Evolutionary conservation across 2,329 filamentous ascomycete genomes (phyloP).

Genomic region (Phoma sp.): DNA sequence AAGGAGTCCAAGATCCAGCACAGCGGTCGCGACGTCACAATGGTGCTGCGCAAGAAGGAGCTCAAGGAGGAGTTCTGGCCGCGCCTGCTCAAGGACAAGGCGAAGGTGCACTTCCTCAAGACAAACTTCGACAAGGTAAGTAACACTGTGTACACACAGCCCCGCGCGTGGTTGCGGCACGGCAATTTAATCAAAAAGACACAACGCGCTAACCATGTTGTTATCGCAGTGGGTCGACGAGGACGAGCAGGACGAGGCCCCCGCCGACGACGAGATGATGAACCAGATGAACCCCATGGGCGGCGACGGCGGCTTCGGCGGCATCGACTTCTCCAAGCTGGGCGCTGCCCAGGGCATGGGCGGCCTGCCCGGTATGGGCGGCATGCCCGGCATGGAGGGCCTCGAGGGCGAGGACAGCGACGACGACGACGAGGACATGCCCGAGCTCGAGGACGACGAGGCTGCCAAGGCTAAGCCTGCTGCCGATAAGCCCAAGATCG

Average conservation of each 20-base stretch:
- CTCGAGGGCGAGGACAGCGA: constrained; percentile 52
- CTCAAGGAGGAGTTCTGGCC: constrained; percentile 95
- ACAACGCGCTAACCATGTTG: no score
- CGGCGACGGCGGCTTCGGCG: constrained; percentile 74
- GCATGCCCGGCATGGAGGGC: constrained; percentile 32
- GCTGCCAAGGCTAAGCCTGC: constrained; percentile 39
- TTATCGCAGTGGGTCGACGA: constrained; percentile 81
- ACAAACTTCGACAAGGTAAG: constrained; percentile 95
- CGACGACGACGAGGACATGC: constrained; percentile 75
- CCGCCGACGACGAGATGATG: constrained; percentile 82
- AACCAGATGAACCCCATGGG: constrained; percentile 60
- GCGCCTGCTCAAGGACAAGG: constrained; percentile 84
- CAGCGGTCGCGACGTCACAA: constrained; percentile 83
- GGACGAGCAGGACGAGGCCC: constrained; percentile 93
- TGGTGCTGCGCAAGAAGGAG: constrained; percentile 97
- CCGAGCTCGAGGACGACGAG: constrained; percentile 62
- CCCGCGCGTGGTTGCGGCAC: no score
- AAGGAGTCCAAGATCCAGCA: constrained; percentile 85
- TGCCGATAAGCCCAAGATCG: constrained; percentile 52
- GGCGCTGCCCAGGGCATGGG: constrained; percentile 50
- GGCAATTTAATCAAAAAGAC: no score
- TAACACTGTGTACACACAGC: background rate
- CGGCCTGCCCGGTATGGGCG: constrained; percentile 38
- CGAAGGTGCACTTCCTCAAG: constrained; percentile 95
- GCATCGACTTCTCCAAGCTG: constrained; percentile 94